These are phyloP conservation scores for Alectoria sarmentosa DNA, from an alignment of 495 filamentous ascomycete genomes.

Conservation along the genomic window DNA sequence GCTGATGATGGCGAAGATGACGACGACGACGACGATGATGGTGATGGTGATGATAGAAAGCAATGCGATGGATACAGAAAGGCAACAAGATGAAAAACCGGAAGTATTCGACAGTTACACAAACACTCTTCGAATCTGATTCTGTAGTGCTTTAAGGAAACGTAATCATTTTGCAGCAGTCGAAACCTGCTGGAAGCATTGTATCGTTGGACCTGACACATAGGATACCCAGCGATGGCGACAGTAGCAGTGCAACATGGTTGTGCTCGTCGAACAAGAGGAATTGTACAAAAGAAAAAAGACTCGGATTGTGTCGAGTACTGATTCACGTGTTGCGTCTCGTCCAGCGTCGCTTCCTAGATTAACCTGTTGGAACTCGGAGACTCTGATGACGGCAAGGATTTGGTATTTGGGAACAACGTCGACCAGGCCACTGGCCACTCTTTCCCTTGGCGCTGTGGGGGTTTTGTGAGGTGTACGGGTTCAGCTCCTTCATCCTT, in stretches of 20 bases:
- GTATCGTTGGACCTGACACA: neutral
- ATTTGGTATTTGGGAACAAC: no score
- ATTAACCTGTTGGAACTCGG: no score
- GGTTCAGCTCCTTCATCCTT: no score
- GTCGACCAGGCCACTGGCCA: no score
- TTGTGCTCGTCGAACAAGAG: neutral
- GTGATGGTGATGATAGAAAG: no score
- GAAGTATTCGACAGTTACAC: neutral
- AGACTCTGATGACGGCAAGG: no score
- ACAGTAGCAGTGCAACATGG: neutral
- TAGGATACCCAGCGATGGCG: neutral
- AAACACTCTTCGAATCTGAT: neutral
- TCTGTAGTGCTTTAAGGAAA: neutral
- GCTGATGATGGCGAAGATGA: neutral
- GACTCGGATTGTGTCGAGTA: no score
- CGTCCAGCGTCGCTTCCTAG: no score
- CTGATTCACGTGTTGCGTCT: no score
- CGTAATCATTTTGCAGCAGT: neutral
- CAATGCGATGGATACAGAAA: neutral
- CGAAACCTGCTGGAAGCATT: neutral
- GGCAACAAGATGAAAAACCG: neutral
- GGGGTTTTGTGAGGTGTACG: no score
- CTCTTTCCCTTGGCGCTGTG: no score
- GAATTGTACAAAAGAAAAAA: neutral
- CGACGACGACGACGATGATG: no score